Conservation (phyloP, 139 green algal genomes). For the Coccomyxa sp. region DNA sequence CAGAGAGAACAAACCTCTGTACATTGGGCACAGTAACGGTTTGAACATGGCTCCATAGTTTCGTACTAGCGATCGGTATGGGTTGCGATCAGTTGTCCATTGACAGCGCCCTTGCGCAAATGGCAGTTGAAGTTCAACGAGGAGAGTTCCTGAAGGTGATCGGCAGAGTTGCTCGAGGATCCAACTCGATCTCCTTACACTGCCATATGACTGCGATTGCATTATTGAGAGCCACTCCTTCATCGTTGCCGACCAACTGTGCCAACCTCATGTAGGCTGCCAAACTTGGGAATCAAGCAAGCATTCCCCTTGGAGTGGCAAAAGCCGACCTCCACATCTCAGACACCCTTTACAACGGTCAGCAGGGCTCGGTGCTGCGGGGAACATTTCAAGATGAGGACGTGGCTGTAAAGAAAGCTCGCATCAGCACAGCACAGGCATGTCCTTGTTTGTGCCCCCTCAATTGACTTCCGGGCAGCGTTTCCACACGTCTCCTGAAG, state of each 20-base stretch:
- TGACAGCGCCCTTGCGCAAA: constrained; percentile 18
- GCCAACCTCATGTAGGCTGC: constrained; percentile 17
- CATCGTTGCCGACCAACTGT: too few species aligned
- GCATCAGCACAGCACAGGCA: constrained; percentile 28
- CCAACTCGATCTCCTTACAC: background rate
- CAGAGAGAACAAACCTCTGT: too few species aligned
- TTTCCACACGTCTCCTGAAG: background rate
- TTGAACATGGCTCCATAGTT: too few species aligned
- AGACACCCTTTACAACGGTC: constrained; percentile 19
- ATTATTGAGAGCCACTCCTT: background rate
- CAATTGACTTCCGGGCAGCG: background rate
- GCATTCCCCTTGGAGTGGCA: constrained; percentile 21
- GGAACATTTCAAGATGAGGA: constrained; percentile 6
- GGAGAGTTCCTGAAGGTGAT: constrained; percentile 37
- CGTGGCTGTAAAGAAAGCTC: constrained; percentile 73
- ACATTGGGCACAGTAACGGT: too few species aligned
- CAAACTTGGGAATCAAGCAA: constrained; percentile 15
- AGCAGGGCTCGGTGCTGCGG: constrained; percentile 39
- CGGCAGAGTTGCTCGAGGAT: background rate
- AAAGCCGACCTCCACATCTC: constrained; percentile 1
- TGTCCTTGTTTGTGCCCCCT: background rate
- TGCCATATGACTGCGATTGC: background rate
- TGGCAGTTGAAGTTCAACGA: constrained; percentile 21
- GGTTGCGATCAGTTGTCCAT: background rate
- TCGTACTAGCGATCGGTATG: too few species aligned